These are phyloP conservation scores for Primulina huaijiensis DNA, from an alignment of 257 asterid genomes.

Conservation along the genomic window DNA sequence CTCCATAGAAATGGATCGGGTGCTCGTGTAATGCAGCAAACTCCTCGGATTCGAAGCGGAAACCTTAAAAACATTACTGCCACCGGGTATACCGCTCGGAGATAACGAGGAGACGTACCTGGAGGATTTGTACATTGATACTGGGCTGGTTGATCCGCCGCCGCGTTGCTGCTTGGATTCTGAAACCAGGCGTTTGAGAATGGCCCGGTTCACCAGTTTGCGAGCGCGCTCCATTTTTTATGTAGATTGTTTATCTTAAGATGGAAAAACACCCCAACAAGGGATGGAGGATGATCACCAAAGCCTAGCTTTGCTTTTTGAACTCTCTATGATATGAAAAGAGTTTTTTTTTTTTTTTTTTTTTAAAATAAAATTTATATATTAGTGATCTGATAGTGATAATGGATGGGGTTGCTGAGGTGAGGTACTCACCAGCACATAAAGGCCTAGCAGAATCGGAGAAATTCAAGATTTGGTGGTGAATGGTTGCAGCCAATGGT, in stretches of 20 bases:
- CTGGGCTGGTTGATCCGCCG: not conserved
- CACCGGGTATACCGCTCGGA: constrained; percentile 45
- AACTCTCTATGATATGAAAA: not conserved
- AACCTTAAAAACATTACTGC: constrained; percentile 16
- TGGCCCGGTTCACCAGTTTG: constrained; percentile 59
- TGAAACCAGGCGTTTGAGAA: constrained; percentile 62
- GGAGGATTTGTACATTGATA: constrained; percentile 39
- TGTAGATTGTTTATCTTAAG: not conserved
- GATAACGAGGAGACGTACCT: constrained; percentile 72
- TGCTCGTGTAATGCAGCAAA: constrained; percentile 20
- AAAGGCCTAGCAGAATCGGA: too few species aligned
- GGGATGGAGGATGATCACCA: constrained; percentile 8
- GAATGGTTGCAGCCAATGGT: constrained; percentile 32
- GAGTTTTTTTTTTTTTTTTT: too few species aligned
- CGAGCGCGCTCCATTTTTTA: constrained; percentile 72
- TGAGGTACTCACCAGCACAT: too few species aligned
- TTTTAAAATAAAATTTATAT: too few species aligned
- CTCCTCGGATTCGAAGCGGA: constrained; percentile 21
- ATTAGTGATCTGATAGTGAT: constrained; percentile 32
- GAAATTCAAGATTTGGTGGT: constrained; percentile 45
- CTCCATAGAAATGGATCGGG: constrained; percentile 67
- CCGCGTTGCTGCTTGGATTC: constrained; percentile 39
- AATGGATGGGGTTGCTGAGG: constrained; percentile 29
- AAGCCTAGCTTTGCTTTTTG: not conserved
- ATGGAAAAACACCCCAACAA: constrained; percentile 20